Base-by-base conservation (phyloP, 495 filamentous ascomycete genomes). In the Penicillium cosmopolitanum region DNA sequence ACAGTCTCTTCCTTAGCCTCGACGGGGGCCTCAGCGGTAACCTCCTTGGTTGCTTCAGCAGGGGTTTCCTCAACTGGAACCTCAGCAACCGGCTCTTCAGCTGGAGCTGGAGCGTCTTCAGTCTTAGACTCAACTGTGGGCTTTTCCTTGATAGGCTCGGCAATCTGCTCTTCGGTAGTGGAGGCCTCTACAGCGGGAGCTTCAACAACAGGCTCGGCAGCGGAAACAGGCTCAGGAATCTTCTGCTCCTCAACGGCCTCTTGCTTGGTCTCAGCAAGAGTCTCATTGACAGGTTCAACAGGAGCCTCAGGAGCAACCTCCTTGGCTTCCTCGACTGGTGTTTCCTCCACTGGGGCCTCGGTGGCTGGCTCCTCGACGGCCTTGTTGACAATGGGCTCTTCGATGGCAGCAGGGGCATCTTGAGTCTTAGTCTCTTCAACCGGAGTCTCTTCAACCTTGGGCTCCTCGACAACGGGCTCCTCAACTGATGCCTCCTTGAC, bases 391-490 rank as follows among this genome's bases (percentile, higher is more conserved):
- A 36, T 23, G 28, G 60, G 25, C 50, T 66, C 65, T 38, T 38
- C 12, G 15, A 38, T n/a, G n/a, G 61, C 56, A 9, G 34, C 38
- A 7, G 44, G 21, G 4, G 60, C 46, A 15, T 63, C 55, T 35
- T 66, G 62, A 5, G 53, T 38, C 9, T 15, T 38, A 5, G 36
- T 31, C 35, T 55, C 34, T n/a, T 23, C 52, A 55, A 44, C 52
- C 6, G 44, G 16, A 21, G 13, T 19, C 44, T 47, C 44, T 12
- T 38, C 52, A 50, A 25, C 51, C 11, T 47, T 42, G 15, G 60
- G n/a, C 42, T 63, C 54, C 36, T 65, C 62, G 25, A 48, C 47
- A 15, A 57, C 54, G 19, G 60, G 44, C 52, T 67, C 63, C 0
- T 42, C 35, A 38, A 15, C 47, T 42, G 61, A 10, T 40, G 66